Evolutionary conservation across 495 filamentous ascomycete genomes (phyloP).

Genomic region (Melanomma pulvis-pyrius): DNA sequence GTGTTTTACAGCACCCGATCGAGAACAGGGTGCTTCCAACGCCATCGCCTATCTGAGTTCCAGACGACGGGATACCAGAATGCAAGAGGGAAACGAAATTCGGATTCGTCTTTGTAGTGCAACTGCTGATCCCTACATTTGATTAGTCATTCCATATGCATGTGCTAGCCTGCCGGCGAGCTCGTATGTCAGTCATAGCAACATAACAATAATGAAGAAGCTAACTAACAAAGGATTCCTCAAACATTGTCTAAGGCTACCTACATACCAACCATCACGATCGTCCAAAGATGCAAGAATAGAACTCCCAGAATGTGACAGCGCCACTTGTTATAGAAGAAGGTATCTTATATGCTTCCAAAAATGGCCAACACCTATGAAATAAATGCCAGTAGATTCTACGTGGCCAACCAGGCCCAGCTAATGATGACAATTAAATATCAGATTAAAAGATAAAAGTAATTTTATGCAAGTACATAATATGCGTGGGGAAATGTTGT

Average conservation of each 20-base stretch:
- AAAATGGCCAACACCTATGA: not conserved
- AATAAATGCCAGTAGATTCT: not conserved
- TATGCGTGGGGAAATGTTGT: not conserved
- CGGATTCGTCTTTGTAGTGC: too few species aligned
- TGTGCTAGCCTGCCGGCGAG: too few species aligned
- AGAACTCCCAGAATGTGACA: not conserved
- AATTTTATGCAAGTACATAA: not conserved
- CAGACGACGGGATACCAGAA: not conserved
- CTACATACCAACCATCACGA: not conserved
- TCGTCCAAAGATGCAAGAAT: not conserved
- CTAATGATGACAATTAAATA: not conserved
- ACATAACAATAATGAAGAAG: too few species aligned
- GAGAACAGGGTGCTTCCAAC: not conserved
- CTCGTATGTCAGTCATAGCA: too few species aligned
- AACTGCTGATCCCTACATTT: too few species aligned
- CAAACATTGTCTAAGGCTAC: not conserved
- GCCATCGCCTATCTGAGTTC: not conserved
- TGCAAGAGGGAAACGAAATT: too few species aligned
- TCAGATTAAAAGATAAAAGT: not conserved
- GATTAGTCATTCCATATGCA: too few species aligned
- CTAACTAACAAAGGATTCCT: too few species aligned
- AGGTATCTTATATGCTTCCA: not conserved
- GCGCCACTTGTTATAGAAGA: not conserved
- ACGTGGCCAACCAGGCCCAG: not conserved
- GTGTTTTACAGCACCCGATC: not conserved